Evolutionary conservation across 1,284 basidiomycete genomes (phyloP).

Genomic region (Puccinia horiana): DNA sequence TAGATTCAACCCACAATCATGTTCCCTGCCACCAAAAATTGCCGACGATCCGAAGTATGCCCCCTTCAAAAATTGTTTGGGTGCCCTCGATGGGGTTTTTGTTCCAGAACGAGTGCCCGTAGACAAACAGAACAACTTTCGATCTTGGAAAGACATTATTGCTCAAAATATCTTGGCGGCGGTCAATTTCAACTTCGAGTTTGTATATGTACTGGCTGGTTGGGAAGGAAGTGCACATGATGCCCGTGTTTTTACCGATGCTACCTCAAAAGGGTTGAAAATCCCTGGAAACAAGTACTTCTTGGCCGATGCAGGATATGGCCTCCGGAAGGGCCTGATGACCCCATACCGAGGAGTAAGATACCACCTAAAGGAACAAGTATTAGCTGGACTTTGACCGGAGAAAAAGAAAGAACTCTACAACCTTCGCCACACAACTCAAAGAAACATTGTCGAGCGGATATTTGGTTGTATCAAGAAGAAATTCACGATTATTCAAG

Average conservation of each 20-base stretch:
- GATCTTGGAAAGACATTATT: slow-evolving; percentile 55
- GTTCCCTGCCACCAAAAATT: not conserved
- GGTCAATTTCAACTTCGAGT: no score
- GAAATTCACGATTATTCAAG: not conserved
- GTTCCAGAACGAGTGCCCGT: slow-evolving; percentile 53
- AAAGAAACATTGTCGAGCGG: no score
- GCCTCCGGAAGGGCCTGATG: slow-evolving; percentile 55
- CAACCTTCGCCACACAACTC: no score
- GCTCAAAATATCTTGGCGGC: slow-evolving; percentile 57
- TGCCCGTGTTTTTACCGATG: slow-evolving; percentile 56
- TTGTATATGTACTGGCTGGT: no score
- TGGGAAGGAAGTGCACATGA: no score
- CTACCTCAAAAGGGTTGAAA: not conserved
- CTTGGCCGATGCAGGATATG: no score
- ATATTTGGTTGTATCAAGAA: no score
- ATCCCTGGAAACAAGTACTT: not conserved
- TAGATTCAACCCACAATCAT: not conserved
- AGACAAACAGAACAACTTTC: slow-evolving; percentile 51
- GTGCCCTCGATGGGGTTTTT: no score
- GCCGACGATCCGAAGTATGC: slow-evolving; percentile 44
- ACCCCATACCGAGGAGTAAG: slow-evolving; percentile 58
- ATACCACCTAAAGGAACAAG: slow-evolving; percentile 58
- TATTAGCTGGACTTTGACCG: not conserved
- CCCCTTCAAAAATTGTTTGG: slow-evolving; percentile 56
- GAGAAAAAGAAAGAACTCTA: no score